These are phyloP conservation scores for Saccharomyces jurei DNA, from an alignment of 805 yeast genomes.

Conservation along the genomic window DNA sequence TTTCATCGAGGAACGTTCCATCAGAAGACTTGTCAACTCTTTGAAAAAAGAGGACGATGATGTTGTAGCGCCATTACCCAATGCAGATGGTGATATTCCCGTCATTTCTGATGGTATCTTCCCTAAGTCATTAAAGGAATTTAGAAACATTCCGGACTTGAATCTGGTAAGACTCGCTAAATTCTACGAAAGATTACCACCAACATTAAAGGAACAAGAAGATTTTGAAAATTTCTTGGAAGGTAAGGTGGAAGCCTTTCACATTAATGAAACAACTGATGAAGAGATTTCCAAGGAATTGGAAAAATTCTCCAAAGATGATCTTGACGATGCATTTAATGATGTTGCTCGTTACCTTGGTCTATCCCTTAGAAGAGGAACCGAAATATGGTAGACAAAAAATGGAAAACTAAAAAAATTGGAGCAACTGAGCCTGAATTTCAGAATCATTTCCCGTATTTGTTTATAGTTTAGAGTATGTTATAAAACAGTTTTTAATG, in stretches of 20 bases:
- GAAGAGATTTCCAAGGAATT: conserved; percentile 26
- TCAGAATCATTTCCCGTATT: too few species aligned
- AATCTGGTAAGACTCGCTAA: conserved; percentile 48
- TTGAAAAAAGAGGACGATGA: conserved; percentile 37
- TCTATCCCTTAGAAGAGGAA: conserved; percentile 44
- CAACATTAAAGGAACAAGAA: conserved; percentile 47
- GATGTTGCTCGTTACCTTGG: conserved; percentile 67
- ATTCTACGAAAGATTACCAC: conserved; percentile 73
- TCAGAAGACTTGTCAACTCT: conserved; percentile 62
- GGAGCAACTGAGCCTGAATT: neutral
- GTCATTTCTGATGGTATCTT: conserved; percentile 32
- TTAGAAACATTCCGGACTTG: conserved; percentile 38
- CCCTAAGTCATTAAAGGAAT: conserved; percentile 53
- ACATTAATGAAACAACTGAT: conserved; percentile 29
- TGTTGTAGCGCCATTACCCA: conserved; percentile 59
- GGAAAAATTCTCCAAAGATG: conserved; percentile 35
- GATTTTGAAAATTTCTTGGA: conserved; percentile 43
- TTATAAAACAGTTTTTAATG: neutral
- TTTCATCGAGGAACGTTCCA: conserved; percentile 64
- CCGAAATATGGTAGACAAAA: conserved; percentile 39
- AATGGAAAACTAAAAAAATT: neutral
- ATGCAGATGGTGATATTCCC: conserved; percentile 71
- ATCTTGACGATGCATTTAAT: conserved; percentile 47
- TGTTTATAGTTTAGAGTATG: neutral
- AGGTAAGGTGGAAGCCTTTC: conserved; percentile 40